Evolutionary conservation across 2,329 filamentous ascomycete species (phyloP).

Genomic region (Talaromyces sp.): DNA sequence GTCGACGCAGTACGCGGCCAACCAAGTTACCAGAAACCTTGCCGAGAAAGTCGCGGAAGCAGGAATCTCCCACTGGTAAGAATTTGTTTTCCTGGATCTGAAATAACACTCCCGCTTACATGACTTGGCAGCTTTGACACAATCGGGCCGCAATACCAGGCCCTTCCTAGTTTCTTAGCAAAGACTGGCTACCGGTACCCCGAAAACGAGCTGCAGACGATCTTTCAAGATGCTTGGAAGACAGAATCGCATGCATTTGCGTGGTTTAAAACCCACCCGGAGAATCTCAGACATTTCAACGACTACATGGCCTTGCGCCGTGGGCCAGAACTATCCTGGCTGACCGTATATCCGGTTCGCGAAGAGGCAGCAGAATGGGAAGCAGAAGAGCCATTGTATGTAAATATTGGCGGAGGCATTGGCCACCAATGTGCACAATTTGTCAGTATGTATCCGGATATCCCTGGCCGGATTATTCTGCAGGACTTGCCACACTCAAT

Average conservation of each 20-base stretch:
- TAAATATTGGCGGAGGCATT: slow-evolving; percentile 16
- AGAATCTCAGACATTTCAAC: slow-evolving; percentile 29
- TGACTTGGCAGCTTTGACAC: background rate
- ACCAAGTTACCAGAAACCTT: slow-evolving; percentile 14
- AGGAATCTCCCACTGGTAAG: background rate
- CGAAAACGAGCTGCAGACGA: slow-evolving; percentile 15
- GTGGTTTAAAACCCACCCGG: slow-evolving; percentile 17
- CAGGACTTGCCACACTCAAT: slow-evolving; percentile 43
- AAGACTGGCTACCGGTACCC: slow-evolving; percentile 21
- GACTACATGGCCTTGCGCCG: slow-evolving; percentile 35
- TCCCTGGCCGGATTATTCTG: slow-evolving; percentile 40
- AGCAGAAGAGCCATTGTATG: slow-evolving; percentile 10
- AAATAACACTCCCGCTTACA: background rate
- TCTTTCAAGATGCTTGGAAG: slow-evolving; percentile 21
- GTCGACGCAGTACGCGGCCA: slow-evolving; percentile 14
- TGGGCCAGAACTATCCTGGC: slow-evolving; percentile 30
- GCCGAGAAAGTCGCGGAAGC: background rate
- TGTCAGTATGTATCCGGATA: slow-evolving; percentile 26
- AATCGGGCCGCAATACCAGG: background rate
- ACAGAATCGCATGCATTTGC: slow-evolving; percentile 22
- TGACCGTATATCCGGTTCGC: slow-evolving; percentile 14
- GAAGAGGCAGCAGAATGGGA: slow-evolving; percentile 13
- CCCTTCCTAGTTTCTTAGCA: slow-evolving; percentile 17
- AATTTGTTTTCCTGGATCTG: background rate
- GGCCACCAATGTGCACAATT: slow-evolving; percentile 27